Evolutionary conservation across 441 rosid species (phyloP), one percentile per base, ranked within the genome.

Genomic region (Raphanus hybrid): DNA sequence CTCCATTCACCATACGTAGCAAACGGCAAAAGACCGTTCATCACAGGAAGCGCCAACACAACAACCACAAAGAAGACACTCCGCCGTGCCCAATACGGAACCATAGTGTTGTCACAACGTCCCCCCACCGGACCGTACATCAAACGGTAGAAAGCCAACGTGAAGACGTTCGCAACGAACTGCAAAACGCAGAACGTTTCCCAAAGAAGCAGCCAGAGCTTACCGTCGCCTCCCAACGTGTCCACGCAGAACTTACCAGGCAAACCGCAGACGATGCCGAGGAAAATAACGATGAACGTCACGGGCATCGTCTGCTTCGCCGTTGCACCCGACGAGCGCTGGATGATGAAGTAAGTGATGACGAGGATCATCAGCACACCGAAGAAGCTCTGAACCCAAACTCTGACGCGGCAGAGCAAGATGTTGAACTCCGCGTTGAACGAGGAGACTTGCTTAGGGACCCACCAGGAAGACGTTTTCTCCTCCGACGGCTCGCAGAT

Each of bases 191-290:
- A 93, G 5, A 88, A 81, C 70, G 75, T 63, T 69, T 89, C 96
- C 98, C 99, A 96, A 55, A 86, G 80, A 2, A 85, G 8, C n/a
- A 96, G 83, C 99, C 99, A 96, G 41, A 63, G 75, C 6, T 75
- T 72, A 55, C 98, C 99, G 0, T 84, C 76, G 41, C 99, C 98
- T 5, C 98, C 98, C 37, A 96, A 55, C 0, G 92, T 88, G 82
- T 93, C 98, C 0, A 93, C 88, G 29, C 99, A 91, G 11, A 90
- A 60, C 84, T 90, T 95, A 48, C 97, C 98, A 0, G 92, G 84
- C 48, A 84, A 76, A 70, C 97, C 99, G 64, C 99, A 91, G 12
- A 57, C 76, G 35, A 72, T 61, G 70, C 97, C 99, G n/a, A 93
- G 82, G 66, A 93, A 84, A 60, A 95, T 61, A 15, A 93, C 80